These are phyloP conservation scores for Chalciporus sphaerocephalus DNA, from an alignment of 768 basidiomycete species.

Conservation along the genomic window DNA sequence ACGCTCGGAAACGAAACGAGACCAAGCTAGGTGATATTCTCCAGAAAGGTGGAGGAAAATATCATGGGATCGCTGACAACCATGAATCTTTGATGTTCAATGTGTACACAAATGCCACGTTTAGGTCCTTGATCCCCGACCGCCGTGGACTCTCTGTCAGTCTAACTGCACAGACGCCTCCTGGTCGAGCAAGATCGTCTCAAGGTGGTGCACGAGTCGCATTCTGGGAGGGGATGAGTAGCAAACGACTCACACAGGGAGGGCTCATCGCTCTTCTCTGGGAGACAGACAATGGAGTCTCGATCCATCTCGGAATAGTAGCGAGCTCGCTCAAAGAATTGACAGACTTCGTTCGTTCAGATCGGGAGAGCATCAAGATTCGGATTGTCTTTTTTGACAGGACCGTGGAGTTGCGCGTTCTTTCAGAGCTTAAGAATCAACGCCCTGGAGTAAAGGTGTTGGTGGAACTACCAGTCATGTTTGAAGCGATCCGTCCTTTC, in stretches of 20 bases:
- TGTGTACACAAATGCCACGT: constrained; percentile 52
- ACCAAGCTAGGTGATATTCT: constrained; percentile 47
- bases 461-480: constrained; percentile 63
- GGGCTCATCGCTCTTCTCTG: constrained; percentile 62
- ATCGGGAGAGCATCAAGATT: constrained; percentile 36
- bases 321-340: constrained; percentile 43
- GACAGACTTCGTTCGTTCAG: constrained; percentile 37
- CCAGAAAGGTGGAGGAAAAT: constrained; percentile 53
- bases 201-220: constrained; percentile 37
- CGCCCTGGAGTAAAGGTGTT: constrained; percentile 36
- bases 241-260: constrained; percentile 57
- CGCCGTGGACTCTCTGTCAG: constrained; percentile 49
- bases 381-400: constrained; percentile 63
- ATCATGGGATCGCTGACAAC: constrained; percentile 39
- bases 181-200: constrained; percentile 46
- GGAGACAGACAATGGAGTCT: constrained; percentile 28
- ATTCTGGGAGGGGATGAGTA: constrained; percentile 60
- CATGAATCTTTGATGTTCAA: constrained; percentile 57
- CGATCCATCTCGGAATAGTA: constrained; percentile 55
- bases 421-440: constrained; percentile 34
- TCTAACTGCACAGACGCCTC: constrained; percentile 49
- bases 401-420: constrained; percentile 44
- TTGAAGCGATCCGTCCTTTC: constrained; percentile 65
- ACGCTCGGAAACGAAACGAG: constrained; percentile 8
- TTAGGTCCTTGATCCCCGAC: constrained; percentile 45